Evolutionary conservation across 176 grass and related monocot species (phyloP).

Genomic region (Poa annua): DNA sequence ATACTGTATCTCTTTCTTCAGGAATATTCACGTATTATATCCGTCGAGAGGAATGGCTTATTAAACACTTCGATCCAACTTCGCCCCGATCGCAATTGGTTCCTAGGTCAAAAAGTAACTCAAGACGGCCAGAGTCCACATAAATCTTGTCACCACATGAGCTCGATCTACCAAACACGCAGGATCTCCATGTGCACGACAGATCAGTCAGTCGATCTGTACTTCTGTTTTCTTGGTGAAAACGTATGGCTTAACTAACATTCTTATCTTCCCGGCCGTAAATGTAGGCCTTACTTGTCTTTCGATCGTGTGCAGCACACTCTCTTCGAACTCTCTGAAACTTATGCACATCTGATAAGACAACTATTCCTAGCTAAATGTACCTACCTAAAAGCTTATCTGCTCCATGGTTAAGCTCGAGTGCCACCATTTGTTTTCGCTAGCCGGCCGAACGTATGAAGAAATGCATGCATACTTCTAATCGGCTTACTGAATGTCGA

Average conservation of each 20-base stretch:
- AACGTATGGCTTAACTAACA: not conserved
- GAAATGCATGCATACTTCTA: not conserved
- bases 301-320: not conserved
- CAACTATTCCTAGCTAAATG: not conserved
- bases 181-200: slow-evolving; percentile 43
- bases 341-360: not conserved
- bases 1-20: not conserved
- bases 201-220: slow-evolving; percentile 22
- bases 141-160: slow-evolving; percentile 32
- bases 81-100: not conserved
- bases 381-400: not conserved
- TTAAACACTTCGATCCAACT: not conserved
- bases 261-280: slow-evolving; percentile 44
- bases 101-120: slow-evolving; percentile 15
- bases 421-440: not conserved
- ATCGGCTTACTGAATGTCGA: not conserved
- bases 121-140: slow-evolving; percentile 26
- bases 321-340: not conserved
- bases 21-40: not conserved
- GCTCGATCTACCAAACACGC: slow-evolving; percentile 57
- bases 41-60: not conserved
- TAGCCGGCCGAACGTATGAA: not conserved
- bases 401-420: not conserved
- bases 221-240: not conserved
- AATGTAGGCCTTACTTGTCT: not conserved